Conservation (phyloP, 495 filamentous ascomycete genomes). For the Tuber calosporum region DNA sequence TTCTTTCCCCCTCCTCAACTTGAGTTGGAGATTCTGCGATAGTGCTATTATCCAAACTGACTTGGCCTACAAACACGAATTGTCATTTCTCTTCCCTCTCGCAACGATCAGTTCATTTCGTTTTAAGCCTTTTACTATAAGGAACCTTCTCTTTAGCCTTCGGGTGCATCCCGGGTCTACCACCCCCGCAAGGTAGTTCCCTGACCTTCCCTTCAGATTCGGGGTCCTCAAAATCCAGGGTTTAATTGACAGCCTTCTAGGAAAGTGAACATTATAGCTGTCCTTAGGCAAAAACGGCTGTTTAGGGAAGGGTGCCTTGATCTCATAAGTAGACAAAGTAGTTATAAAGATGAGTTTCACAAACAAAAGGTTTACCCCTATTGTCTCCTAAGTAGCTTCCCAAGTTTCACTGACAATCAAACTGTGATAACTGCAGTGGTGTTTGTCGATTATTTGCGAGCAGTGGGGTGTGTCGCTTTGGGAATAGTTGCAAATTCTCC, state of each 20-base stretch:
- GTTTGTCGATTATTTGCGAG: constrained; percentile 15
- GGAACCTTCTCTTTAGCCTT: background rate
- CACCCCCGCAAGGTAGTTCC: background rate
- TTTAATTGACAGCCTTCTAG: background rate
- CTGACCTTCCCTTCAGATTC: background rate
- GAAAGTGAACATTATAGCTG: background rate
- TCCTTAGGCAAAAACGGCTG: background rate
- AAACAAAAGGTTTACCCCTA: background rate
- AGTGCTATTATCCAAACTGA: background rate
- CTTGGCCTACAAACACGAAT: background rate
- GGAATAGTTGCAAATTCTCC: constrained; percentile 6
- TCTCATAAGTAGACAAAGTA: background rate
- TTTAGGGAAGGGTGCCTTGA: background rate
- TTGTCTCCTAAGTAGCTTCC: background rate
- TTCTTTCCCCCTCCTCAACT: background rate
- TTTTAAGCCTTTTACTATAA: background rate
- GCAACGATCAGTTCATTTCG: background rate
- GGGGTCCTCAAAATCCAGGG: background rate
- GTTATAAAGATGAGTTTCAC: constrained; percentile 3
- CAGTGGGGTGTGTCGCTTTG: constrained; percentile 10
- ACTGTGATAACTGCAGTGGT: background rate
- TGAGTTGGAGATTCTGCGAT: background rate
- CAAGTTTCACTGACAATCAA: background rate
- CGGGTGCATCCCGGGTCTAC: background rate
- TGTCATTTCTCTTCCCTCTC: background rate